Evolutionary conservation across 31 red algal species (phyloP), one percentile per base, ranked within the genome.

Genomic region (Porphyra umbilicalis): DNA sequence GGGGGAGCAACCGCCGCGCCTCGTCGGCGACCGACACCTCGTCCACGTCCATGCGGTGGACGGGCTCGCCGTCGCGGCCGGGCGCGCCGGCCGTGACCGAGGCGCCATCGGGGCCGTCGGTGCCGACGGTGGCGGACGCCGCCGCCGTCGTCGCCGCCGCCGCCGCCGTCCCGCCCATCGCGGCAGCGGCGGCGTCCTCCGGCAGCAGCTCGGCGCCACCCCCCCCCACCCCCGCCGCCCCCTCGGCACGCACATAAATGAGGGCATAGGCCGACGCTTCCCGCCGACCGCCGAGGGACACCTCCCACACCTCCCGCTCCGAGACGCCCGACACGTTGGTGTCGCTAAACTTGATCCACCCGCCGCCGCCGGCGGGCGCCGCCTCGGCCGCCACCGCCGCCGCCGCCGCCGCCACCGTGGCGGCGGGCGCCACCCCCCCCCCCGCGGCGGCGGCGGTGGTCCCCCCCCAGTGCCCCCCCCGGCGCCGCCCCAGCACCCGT

Each of bases 261-360:
- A 98, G 83, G 78, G 89, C 93, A 82, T 98, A 98, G 11, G 92
- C 96, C 38, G 92, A 95, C 8, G 92, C 96, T 75, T 71, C 42
- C 36, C 90, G 81, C 40, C 39, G 81, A 20, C 96, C 96, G 29
- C 96, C 96, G 10, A 81, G 78, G 35, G 91, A 83, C 76, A 76
- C 93, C 36, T 75, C 77, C 39, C 87, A 83, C 84, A 98, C 91
- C 75, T 98, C 88, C 82, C 87, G 81, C 83, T 92, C 88, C 36
- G 82, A 78, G 33, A 98, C 87, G 75, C 79, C 78, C 35, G 85
- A 79, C 35, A 94, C 92, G 30, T 77, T 75, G 9, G 88, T 88
- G 82, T 98, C 96, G 71, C 90, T 98, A 74, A 94, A 89, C 80
- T 93, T 94, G 85, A 88, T 76, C 96, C 96, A 98, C 25, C 35